These are phyloP conservation scores for Tolypocladium amazonense DNA, from an alignment of 2,329 filamentous ascomycete species.

Conservation along the genomic window DNA sequence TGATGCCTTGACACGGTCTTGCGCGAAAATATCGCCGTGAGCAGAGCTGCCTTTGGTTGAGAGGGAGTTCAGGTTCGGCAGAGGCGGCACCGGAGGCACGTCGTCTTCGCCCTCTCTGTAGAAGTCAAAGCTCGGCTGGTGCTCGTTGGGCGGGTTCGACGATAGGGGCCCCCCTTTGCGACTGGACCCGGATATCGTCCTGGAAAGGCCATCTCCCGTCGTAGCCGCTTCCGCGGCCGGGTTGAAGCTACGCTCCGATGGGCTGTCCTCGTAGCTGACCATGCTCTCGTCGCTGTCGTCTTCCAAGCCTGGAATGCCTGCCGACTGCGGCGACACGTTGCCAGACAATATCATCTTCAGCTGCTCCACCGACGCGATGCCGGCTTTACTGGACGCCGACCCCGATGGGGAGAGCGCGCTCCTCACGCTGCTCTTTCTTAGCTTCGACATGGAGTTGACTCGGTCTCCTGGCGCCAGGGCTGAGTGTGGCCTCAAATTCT, in stretches of 20 bases:
- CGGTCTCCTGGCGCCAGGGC: constrained; percentile 24
- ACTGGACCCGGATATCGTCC: constrained; percentile 21
- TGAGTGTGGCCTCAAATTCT: constrained; percentile 39
- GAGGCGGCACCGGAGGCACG: constrained; percentile 46
- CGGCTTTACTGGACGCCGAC: constrained; percentile 33
- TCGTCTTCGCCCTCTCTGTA: constrained; percentile 20
- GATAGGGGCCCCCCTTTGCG: constrained; percentile 27
- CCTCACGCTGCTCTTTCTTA: constrained; percentile 43
- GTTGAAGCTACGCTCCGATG: constrained; percentile 57
- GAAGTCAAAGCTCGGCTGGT: constrained; percentile 15
- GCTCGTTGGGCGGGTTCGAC: constrained; percentile 29
- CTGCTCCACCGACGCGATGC: constrained; percentile 52
- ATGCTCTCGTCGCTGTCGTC: constrained; percentile 56
- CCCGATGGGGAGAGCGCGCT: constrained; percentile 37
- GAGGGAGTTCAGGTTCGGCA: constrained; percentile 29
- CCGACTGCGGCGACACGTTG: constrained; percentile 28
- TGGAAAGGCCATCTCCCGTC: constrained; percentile 16
- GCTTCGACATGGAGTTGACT: constrained; percentile 25
- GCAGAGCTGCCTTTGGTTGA: constrained; percentile 17
- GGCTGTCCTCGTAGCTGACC: constrained; percentile 57
- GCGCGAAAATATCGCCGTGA: constrained; percentile 17
- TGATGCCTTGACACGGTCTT: constrained; percentile 24
- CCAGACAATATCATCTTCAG: constrained; percentile 51
- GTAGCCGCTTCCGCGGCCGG: constrained; percentile 19
- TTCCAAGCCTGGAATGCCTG: constrained; percentile 24